Evolutionary conservation across 169 alveolate species (phyloP).

Genomic region (Cryptosporidium felis): DNA sequence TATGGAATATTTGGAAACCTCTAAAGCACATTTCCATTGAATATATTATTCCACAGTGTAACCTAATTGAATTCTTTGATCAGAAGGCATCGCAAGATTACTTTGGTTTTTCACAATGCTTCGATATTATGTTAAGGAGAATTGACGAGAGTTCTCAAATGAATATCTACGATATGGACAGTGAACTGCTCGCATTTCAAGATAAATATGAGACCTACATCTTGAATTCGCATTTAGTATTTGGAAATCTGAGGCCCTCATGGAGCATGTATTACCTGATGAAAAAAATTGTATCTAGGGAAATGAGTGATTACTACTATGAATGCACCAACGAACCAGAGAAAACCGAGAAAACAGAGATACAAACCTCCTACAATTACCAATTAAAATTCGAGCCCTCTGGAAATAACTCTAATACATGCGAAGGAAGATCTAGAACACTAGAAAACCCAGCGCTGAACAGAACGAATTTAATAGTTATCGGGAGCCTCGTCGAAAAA

Average conservation of each 20-base stretch:
- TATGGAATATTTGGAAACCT: constrained; percentile 62
- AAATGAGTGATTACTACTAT: constrained; percentile 31
- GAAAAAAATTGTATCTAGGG: background rate
- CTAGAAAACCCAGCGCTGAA: constrained; percentile 8
- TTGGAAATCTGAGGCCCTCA: constrained; percentile 58
- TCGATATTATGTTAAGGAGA: background rate
- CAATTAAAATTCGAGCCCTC: constrained; percentile 75
- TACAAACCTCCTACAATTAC: background rate
- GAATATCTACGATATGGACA: background rate
- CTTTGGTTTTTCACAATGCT: constrained; percentile 3
- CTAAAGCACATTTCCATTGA: constrained; percentile 10
- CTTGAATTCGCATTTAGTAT: constrained; percentile 6
- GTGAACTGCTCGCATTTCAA: constrained; percentile 16
- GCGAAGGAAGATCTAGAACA: constrained; percentile 40
- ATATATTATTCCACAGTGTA: constrained; percentile 32
- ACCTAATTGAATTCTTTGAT: constrained; percentile 16
- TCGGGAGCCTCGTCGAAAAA: constrained; percentile 88
- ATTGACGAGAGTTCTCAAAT: background rate
- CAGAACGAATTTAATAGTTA: constrained; percentile 84
- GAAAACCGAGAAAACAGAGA: background rate
- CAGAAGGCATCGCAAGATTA: constrained; percentile 11
- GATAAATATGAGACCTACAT: background rate
- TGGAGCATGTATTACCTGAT: constrained; percentile 59
- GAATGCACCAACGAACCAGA: background rate
- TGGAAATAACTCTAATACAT: background rate